Base-by-base conservation (phyloP, 2,329 filamentous ascomycete species). In the Canariomyces notabilis region DNA sequence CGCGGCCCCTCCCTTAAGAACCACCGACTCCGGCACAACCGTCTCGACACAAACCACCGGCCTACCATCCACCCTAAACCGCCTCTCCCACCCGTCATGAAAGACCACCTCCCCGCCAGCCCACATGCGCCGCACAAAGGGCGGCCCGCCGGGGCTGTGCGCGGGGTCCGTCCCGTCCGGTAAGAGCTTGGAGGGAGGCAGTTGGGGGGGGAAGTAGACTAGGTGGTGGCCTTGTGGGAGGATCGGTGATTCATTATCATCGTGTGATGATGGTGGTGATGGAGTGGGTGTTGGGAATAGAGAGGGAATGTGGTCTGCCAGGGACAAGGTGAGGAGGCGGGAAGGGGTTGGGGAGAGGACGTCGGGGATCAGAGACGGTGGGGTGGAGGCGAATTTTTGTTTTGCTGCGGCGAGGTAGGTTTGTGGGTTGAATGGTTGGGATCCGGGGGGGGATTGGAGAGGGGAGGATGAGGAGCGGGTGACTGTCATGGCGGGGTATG, bases 41-140 rank as follows among this genome's bases (percentile, higher is more conserved):
- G 51, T 59, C 63, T 80, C 77, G 8, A 63, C 57, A 33, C 77
- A 80, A 2, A 67, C 53, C 16, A 59, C 71, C 0, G 59, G 47
- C 9, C 65, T 44, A 3, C 67, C 66, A 43, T 75, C 67, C 3
- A 78, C 53, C 5, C 48, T 35, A 48, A 78, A 46, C 2, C 0
- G 2, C 7, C n/a, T 6, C 5, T 36, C 42, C 37, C 60, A 64
- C 3, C 57, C 58, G 5, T 23, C 49, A 15, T 66, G 64, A 56
- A 87, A 86, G 1, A 61, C 61, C 7, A 96, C 66, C 33, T 76
- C 75, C 0, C 91, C 93, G 23, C 90, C 89, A 12, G 87, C 88
- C 93, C 93, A 98, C 70, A 98, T 80, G 15, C 93, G 82, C 18
- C 87, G 78, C 41, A 75, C 75, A 62, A 87, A 95, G 1, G 82